Evolutionary conservation across 2,329 filamentous ascomycete genomes (phyloP), one percentile per base, ranked within the genome.

Genomic region (Curvularia lunata): DNA sequence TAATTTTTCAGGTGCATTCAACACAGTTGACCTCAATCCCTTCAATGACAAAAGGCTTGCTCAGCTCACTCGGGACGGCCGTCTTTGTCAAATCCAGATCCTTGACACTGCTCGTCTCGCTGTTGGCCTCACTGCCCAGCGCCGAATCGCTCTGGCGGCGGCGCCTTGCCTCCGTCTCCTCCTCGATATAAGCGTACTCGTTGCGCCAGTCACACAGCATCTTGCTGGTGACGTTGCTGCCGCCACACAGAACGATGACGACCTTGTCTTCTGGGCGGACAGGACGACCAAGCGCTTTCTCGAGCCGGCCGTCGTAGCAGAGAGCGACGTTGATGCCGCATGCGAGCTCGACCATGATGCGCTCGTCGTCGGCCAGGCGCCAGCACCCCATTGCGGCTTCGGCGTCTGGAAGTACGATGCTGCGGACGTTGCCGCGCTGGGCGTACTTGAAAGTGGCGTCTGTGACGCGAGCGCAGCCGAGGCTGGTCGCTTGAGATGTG

Each of bases 201-300:
- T 74, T 57, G 59, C 80, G 77, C 77, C 82, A 85, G 51, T 78
- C 77, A 28, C 76, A 77, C 54, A 86, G 70, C 78, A 83, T 83
- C 48, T 81, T 79, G 3, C 82, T 75, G 1, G 77, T 82, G 30
- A 85, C 78, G 67, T 83, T 83, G 49, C 78, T 83, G 13, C 82
- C 84, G 1, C 94, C 94, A 71, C 94, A 98, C 6, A 97, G 87
- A 23, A 96, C 83, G 52, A 97, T 81, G 1, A 97, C 92, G 5
- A 97, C 85, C 63, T 91, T 91, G 73, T 87, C 89, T 56, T 84
- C 79, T 0, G 81, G 80, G 77, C 84, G 88, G 62, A 91, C 83
- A 32, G 84, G 83, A 30, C 88, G 85, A 0, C 92, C 78, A 9
- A 86, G 65, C 1, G 74, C 78, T 65, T 82, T 81, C 69, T 87